These are phyloP conservation scores for Suillus clintonianus DNA, from an alignment of 768 basidiomycete genomes.

Conservation along the genomic window DNA sequence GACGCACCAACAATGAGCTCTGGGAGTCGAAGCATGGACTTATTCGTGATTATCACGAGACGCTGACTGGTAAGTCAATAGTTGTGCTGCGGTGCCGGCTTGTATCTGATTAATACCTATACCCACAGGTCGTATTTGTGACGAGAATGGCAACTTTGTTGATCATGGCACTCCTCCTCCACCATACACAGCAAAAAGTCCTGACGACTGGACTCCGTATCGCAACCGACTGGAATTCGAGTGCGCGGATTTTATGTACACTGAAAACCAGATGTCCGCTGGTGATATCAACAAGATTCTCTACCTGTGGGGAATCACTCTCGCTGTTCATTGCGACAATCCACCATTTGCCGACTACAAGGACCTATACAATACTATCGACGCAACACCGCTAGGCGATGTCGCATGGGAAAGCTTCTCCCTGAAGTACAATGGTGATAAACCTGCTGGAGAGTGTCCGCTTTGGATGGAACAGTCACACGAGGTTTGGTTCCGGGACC, in stretches of 20 bases:
- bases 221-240: not conserved
- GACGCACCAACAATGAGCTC: no score
- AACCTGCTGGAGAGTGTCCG: not conserved
- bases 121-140: not conserved
- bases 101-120: not conserved
- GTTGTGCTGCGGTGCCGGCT: not conserved
- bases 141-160: not conserved
- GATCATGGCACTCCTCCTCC: not conserved
- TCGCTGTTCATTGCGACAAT: not conserved
- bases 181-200: not conserved
- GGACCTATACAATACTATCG: not conserved
- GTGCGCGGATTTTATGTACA: not conserved
- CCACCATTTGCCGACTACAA: not conserved
- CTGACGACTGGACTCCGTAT: not conserved
- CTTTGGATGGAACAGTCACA: not conserved
- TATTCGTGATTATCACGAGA: not conserved
- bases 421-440: not conserved
- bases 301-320: not conserved
- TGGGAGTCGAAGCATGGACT: not conserved
- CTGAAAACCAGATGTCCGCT: not conserved
- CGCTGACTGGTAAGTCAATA: not conserved
- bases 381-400: not conserved
- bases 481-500: not conserved
- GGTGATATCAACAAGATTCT: not conserved
- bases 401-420: not conserved